These are phyloP conservation scores for Aureobasidium sp. DNA, from an alignment of 2,329 filamentous ascomycete species.

Conservation along the genomic window DNA sequence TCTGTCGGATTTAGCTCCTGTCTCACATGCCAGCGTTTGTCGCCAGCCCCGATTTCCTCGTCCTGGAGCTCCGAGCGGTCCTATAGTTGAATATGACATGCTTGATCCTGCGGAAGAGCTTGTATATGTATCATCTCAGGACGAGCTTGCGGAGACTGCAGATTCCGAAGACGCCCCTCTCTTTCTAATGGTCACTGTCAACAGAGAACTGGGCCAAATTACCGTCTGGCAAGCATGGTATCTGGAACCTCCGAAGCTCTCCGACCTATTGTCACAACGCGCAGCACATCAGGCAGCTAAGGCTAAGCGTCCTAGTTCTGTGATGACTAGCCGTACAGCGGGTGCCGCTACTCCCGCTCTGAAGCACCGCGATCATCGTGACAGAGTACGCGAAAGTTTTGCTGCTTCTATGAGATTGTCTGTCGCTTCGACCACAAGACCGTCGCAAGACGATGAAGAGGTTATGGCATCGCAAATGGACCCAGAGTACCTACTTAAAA, in stretches of 20 bases:
- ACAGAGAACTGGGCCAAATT: conserved; percentile 66
- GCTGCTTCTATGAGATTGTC: conserved; percentile 40
- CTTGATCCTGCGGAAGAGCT: conserved; percentile 75
- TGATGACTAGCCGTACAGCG: conserved; percentile 54
- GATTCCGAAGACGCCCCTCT: conserved; percentile 43
- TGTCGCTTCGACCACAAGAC: conserved; percentile 16
- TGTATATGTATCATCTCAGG: conserved; percentile 65
- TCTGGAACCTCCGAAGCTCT: conserved; percentile 54
- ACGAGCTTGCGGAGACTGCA: conserved; percentile 42
- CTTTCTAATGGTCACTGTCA: conserved; percentile 71
- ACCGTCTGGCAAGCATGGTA: conserved; percentile 81
- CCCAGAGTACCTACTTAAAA: conserved; percentile 42
- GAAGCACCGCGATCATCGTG: conserved; percentile 49
- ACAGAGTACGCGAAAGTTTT: conserved; percentile 69
- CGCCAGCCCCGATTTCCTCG: conserved; percentile 11
- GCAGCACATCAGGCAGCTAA: conserved; percentile 31
- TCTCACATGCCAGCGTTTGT: conserved; percentile 48
- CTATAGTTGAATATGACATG: conserved; percentile 46
- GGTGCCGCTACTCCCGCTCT: conserved; percentile 67
- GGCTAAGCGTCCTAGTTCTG: conserved; percentile 57
- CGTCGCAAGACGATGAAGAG: conserved; percentile 32
- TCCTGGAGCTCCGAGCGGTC: conserved; percentile 9
- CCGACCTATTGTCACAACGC: conserved; percentile 32
- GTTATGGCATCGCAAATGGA: conserved; percentile 42
- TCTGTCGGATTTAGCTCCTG: conserved; percentile 72